A percentile compares a stretch with the other conserved stretches of the same genome.
Conservation (phyloP, 371 early-diverging fungal genomes). For the Mortierella sp. region DNA sequence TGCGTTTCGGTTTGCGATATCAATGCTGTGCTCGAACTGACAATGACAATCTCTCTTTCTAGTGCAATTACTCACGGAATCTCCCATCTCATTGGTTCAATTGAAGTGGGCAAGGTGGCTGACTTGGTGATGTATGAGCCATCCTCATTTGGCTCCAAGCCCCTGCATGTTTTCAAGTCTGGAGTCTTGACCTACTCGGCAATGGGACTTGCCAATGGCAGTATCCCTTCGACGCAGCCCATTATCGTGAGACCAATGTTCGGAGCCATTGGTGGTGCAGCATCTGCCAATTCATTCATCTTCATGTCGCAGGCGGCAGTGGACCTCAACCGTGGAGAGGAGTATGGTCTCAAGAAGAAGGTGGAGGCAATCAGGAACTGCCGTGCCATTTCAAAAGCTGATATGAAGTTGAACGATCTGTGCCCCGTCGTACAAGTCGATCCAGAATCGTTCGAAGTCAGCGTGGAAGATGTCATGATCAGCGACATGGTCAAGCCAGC, state of each 20-base stretch:
- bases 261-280: constrained; percentile 69
- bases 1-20: background rate
- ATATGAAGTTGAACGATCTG: constrained; percentile 85
- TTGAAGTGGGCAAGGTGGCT: constrained; percentile 92
- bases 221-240: constrained; percentile 93
- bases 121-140: constrained; percentile 90
- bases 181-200: constrained; percentile 85
- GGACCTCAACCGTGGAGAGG: constrained; percentile 60
- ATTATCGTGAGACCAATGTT: constrained; percentile 87
- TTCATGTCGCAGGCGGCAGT: constrained; percentile 86
- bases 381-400: constrained; percentile 79
- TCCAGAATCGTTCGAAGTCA: constrained; percentile 91
- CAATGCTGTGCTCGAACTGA: too few species aligned
- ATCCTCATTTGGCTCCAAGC: constrained; percentile 89
- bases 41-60: background rate
- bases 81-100: constrained; percentile 89
- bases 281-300: constrained; percentile 68
- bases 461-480: constrained; percentile 77
- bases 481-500: constrained; percentile 75
- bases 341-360: constrained; percentile 75
- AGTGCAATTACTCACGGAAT: constrained; percentile 90
- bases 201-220: constrained; percentile 93
- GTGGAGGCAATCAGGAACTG: constrained; percentile 81
- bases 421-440: constrained; percentile 85
- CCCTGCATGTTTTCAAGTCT: constrained; percentile 85